A percentile compares a stretch with the other conserved stretches of the same genome.
Conservation (phyloP, 306 rosid species). For the Ormosia semicastrata region DNA sequence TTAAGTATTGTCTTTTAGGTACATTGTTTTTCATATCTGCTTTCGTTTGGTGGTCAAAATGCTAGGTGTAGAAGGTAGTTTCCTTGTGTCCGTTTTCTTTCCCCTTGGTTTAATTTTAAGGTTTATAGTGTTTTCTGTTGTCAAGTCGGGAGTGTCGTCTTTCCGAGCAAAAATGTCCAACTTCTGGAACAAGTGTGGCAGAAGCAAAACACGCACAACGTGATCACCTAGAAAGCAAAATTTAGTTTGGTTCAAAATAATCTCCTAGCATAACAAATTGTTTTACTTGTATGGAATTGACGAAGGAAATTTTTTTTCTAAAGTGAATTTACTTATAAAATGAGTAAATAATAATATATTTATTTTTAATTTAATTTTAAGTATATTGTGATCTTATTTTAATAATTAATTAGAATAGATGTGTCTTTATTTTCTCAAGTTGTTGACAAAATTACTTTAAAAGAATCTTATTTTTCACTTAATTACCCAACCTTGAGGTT, state of each 20-base stretch:
- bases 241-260: background rate
- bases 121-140: background rate
- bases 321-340: no score
- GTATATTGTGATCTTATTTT: no score
- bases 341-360: no score
- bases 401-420: no score
- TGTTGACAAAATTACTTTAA: no score
- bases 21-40: background rate
- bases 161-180: background rate
- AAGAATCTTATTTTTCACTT: background rate
- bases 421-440: no score
- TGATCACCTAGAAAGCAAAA: background rate
- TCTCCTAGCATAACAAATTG: background rate
- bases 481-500: background rate
- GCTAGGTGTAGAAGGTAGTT: background rate
- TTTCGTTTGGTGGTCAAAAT: background rate
- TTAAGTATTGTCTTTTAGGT: constrained; percentile 23
- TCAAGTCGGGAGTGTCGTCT: background rate
- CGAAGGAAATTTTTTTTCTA: no score
- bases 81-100: background rate
- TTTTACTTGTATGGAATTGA: background rate
- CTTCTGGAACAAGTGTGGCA: background rate
- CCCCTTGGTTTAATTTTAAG: background rate
- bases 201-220: background rate
- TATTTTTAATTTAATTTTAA: no score